Evolutionary conservation across 2,329 filamentous ascomycete genomes (phyloP).

Genomic region (Corniculantispora saksenae): DNA sequence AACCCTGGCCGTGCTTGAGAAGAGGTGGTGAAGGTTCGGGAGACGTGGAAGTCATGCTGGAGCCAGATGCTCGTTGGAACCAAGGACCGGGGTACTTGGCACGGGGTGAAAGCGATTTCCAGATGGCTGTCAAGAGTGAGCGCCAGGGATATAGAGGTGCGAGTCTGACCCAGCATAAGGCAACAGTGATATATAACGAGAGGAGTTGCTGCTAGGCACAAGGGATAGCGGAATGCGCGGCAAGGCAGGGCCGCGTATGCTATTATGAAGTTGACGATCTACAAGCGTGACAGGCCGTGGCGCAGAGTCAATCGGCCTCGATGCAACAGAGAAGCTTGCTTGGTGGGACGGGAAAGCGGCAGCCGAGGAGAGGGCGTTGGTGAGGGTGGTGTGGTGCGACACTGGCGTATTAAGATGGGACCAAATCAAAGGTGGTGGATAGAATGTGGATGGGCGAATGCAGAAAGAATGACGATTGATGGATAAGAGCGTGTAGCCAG

Average conservation of each 20-base stretch:
- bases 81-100: neutral
- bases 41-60: conserved; percentile 35
- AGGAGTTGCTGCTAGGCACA: neutral
- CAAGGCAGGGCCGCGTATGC: neutral
- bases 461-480: neutral
- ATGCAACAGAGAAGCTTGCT: conserved; percentile 5
- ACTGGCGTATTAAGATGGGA: neutral
- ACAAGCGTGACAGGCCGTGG: neutral
- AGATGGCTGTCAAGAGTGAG: neutral
- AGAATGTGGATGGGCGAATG: neutral
- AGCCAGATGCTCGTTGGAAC: neutral
- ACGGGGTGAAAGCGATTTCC: neutral
- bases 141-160: neutral
- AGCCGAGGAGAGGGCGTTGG: neutral
- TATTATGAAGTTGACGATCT: conserved; percentile 7
- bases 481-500: neutral
- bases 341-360: neutral
- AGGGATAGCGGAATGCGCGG: neutral
- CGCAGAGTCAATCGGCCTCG: conserved; percentile 2
- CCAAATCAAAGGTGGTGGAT: neutral
- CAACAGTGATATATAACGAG: neutral
- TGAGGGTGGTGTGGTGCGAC: neutral
- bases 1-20: neutral
- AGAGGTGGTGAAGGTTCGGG: conserved; percentile 36
- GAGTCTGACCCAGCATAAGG: neutral